Conservation (phyloP, 1,284 basidiomycete species). For the Stygiomarasmius scandens region DNA sequence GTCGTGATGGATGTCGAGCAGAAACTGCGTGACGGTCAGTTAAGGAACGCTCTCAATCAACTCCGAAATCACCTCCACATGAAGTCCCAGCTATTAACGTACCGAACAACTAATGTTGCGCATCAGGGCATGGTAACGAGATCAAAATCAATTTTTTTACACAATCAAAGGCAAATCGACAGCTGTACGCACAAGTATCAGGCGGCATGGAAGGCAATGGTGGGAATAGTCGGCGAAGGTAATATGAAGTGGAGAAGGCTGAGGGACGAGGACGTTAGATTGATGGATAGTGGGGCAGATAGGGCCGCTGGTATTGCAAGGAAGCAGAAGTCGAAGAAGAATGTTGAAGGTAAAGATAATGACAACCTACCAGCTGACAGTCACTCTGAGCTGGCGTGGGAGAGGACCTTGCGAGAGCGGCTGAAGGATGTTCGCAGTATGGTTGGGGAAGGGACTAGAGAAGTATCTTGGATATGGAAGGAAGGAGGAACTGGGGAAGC, state of each 20-base stretch:
- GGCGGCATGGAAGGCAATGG: background rate
- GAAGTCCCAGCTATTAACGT: slow-evolving; percentile 4
- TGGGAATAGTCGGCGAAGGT: background rate
- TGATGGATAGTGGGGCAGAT: background rate
- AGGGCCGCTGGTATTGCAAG: background rate
- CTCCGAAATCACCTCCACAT: slow-evolving; percentile 8
- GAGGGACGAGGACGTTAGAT: background rate
- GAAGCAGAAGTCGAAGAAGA: background rate
- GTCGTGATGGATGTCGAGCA: background rate
- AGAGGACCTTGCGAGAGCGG: background rate
- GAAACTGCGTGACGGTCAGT: slow-evolving; percentile 6
- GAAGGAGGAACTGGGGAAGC: background rate
- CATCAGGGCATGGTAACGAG: background rate
- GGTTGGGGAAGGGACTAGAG: background rate
- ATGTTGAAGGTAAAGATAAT: background rate
- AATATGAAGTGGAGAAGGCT: background rate
- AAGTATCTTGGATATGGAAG: background rate
- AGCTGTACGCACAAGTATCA: background rate
- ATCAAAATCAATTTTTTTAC: background rate
- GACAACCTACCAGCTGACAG: background rate
- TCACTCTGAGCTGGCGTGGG: background rate
- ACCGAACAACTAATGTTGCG: background rate
- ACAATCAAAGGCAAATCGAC: slow-evolving; percentile 2
- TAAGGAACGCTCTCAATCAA: background rate
- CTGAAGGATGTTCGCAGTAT: background rate